A percentile compares a stretch with the other conserved stretches of the same genome.
Conservation (phyloP, 139 green algal species). For the Volvox reticuliferus region DNA sequence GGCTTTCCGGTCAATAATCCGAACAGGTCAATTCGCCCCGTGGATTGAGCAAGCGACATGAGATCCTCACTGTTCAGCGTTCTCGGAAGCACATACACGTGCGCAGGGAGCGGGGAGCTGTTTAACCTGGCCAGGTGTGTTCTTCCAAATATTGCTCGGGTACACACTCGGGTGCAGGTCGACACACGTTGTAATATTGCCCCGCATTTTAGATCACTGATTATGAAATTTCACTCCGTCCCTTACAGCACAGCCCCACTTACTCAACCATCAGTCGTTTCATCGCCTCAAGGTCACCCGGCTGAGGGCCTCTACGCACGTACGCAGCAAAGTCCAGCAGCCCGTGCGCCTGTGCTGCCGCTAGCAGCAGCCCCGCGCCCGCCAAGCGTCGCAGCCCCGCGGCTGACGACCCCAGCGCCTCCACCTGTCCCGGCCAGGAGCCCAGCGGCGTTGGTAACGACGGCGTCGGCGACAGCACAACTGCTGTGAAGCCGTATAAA, state of each 20-base stretch:
- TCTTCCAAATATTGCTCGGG: too few species aligned
- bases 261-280: constrained; percentile 1
- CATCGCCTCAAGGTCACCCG: not conserved
- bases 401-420: not conserved
- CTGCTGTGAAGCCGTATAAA: not conserved
- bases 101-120: too few species aligned
- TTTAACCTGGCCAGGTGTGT: too few species aligned
- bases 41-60: too few species aligned
- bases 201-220: too few species aligned
- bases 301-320: not conserved
- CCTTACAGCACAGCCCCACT: not conserved
- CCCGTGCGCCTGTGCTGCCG: constrained; percentile 16
- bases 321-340: constrained; percentile 18
- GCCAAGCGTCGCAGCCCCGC: constrained; percentile 27
- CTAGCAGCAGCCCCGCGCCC: constrained; percentile 22
- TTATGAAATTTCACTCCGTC: too few species aligned
- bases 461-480: not conserved
- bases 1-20: too few species aligned
- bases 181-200: too few species aligned
- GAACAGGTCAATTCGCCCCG: too few species aligned
- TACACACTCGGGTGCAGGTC: too few species aligned
- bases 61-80: too few species aligned
- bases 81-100: too few species aligned
- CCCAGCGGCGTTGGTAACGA: not conserved
- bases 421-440: not conserved